Evolutionary conservation across 2,329 filamentous ascomycete genomes (phyloP), one percentile per base, ranked within the genome.

Genomic region (Stachybotrys elegans): DNA sequence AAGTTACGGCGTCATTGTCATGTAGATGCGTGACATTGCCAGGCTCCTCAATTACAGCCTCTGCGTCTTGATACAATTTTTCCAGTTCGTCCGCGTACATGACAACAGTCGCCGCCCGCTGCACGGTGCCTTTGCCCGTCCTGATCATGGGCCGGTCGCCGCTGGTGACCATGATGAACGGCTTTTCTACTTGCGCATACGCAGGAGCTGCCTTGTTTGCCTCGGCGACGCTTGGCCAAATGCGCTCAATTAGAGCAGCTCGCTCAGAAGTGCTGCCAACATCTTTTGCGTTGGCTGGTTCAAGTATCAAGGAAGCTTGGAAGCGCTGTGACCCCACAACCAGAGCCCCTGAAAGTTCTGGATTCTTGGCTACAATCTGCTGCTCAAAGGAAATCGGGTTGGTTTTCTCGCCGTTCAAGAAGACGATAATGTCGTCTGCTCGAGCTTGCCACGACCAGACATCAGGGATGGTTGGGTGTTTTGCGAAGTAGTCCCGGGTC

Each of bases 401-500:
- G 9, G 27, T 45, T 17, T 45, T 45, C 22, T 45, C 43, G 16
- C 43, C 43, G 27, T 45, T 45, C 19, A 45, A 29, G 19, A 45
- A 41, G 12, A 45, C 43, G 21, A 45, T 45, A 19, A 45, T 45
- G 32, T 45, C 43, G 19, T 45, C 43, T 8, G 43, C 27, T 20
- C 38, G 37, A 36, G 43, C 37, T n/a, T 17, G n/a, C 37, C 43
- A 45, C 16, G 25, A 32, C 43, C 43, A 44, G 9, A 22, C 12
- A 36, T 44, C 35, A 13, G 36, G 25, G 13, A 40, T 13, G 5
- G 6, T 22, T 4, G 43, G 37, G 32, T 38, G 32, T 16, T 39
- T 22, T 4, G 19, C 7, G 16, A 39, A 39, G 20, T 22, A 17
- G 32, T 43, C 42, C 17, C 34, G 20, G 5, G 42, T 29, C 16